A percentile compares a stretch with the other conserved stretches of the same genome.
These are phyloP conservation scores for Exophiala xenobiotica DNA, from an alignment of 2,329 filamentous ascomycete species.

Conservation along the genomic window DNA sequence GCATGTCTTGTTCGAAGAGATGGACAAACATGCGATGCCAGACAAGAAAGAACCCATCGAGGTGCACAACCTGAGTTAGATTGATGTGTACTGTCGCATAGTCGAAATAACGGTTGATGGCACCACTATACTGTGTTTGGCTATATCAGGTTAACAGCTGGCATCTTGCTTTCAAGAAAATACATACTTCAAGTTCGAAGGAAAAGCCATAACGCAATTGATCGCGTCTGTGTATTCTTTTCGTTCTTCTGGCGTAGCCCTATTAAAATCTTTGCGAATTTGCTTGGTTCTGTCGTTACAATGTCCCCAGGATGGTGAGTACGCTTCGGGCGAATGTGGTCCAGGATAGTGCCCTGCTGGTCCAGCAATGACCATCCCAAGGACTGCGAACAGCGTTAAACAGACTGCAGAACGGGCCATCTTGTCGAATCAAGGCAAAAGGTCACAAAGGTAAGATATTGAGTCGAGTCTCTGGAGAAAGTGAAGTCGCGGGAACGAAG, in stretches of 20 bases:
- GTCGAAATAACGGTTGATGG: constrained; percentile 40
- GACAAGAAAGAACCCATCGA: constrained; percentile 40
- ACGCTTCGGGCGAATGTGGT: not conserved
- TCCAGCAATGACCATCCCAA: not conserved
- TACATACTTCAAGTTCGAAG: constrained; percentile 33
- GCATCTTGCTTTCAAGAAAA: not conserved
- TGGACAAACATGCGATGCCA: constrained; percentile 48
- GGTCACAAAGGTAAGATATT: not conserved
- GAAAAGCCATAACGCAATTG: constrained; percentile 38
- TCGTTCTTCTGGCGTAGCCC: constrained; percentile 28
- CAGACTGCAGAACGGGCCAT: not conserved
- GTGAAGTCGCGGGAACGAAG: not conserved
- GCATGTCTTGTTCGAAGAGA: constrained; percentile 46
- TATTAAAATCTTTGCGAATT: constrained; percentile 29
- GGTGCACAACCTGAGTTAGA: constrained; percentile 38
- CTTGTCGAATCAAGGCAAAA: not conserved
- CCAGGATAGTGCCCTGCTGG: not conserved
- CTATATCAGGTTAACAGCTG: not conserved
- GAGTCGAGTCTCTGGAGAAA: not conserved
- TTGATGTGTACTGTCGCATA: constrained; percentile 42
- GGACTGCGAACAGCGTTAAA: not conserved
- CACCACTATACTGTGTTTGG: constrained; percentile 34
- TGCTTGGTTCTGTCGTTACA: constrained; percentile 25
- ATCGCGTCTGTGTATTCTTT: constrained; percentile 41
- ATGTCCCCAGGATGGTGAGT: not conserved